These are phyloP conservation scores for Crithidia thermophila DNA, from an alignment of 208 protist species.

Conservation along the genomic window DNA sequence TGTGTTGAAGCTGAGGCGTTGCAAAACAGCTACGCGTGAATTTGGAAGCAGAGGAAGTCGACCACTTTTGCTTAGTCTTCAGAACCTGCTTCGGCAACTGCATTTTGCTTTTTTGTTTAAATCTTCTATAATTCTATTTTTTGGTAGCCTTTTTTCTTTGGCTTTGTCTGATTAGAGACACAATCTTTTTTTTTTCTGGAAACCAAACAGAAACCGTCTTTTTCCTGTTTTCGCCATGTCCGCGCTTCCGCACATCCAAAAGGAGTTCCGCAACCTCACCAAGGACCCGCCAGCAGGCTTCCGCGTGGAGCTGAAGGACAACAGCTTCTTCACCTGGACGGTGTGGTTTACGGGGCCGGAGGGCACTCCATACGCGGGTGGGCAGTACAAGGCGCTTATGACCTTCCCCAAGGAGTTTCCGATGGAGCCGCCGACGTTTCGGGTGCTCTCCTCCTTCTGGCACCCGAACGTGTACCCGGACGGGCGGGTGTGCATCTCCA, in stretches of 20 bases:
- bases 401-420: constrained; percentile 97
- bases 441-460: constrained; percentile 96
- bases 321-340: constrained; percentile 92
- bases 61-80: too few relatives aligned
- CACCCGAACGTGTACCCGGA: constrained; percentile 98
- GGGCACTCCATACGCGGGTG: constrained; percentile 87
- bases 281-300: constrained; percentile 93
- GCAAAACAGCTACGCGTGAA: too few relatives aligned
- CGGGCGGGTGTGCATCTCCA: constrained; percentile 98
- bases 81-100: too few relatives aligned
- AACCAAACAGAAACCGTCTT: neutral
- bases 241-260: constrained; percentile 88
- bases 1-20: too few relatives aligned
- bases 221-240: constrained; percentile 46
- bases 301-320: constrained; percentile 83
- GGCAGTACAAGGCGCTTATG: constrained; percentile 92
- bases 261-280: constrained; percentile 90
- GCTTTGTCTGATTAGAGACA: too few relatives aligned
- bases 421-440: constrained; percentile 95
- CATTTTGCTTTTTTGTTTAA: neutral
- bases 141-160: neutral
- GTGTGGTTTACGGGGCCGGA: constrained; percentile 90
- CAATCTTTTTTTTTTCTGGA: neutral
- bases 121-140: neutral
- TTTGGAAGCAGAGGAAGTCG: too few relatives aligned